These are phyloP conservation scores for Nothomitra cinnamomea DNA, from an alignment of 2,329 filamentous ascomycete species.

Conservation along the genomic window DNA sequence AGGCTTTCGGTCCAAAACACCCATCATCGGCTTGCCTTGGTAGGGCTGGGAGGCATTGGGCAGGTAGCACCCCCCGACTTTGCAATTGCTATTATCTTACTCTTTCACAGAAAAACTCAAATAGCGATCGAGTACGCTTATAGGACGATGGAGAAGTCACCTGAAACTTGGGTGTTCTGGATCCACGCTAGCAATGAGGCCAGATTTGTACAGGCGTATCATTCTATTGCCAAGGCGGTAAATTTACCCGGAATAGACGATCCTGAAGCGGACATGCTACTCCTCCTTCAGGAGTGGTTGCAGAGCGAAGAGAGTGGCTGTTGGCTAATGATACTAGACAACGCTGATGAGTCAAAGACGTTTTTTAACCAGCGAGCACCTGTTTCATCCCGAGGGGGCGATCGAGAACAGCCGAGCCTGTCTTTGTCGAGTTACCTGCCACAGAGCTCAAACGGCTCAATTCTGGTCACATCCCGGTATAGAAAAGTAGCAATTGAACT, in stretches of 20 bases:
- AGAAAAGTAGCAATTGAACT: too few relatives aligned
- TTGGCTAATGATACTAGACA: conserved; percentile 14
- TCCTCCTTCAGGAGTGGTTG: conserved; percentile 6
- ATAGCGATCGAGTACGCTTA: conserved; percentile 13
- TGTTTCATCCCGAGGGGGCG: too few relatives aligned
- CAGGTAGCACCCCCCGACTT: background rate
- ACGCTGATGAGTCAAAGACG: conserved; percentile 11
- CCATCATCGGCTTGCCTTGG: conserved; percentile 9
- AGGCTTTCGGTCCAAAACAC: conserved; percentile 6
- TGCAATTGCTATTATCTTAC: background rate
- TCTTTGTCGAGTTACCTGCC: too few relatives aligned
- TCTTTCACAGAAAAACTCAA: conserved; percentile 7
- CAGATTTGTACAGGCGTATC: conserved; percentile 10
- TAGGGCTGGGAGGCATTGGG: conserved; percentile 12
- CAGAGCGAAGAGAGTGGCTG: background rate
- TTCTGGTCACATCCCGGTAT: too few relatives aligned
- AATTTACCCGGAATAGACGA: conserved; percentile 8
- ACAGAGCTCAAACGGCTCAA: too few relatives aligned
- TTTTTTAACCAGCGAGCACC: too few relatives aligned
- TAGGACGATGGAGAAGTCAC: conserved; percentile 4
- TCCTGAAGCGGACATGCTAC: conserved; percentile 5
- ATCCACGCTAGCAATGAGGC: conserved; percentile 9
- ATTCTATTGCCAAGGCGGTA: conserved; percentile 9
- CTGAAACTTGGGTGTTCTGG: conserved; percentile 10
- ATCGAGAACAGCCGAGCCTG: too few relatives aligned